Percentiles rank a stretch among this genome's conserved stretches.
Evolutionary conservation across 352 stramenopile genomes (phyloP).

Genomic region (Phytopythium ostracodes): DNA sequence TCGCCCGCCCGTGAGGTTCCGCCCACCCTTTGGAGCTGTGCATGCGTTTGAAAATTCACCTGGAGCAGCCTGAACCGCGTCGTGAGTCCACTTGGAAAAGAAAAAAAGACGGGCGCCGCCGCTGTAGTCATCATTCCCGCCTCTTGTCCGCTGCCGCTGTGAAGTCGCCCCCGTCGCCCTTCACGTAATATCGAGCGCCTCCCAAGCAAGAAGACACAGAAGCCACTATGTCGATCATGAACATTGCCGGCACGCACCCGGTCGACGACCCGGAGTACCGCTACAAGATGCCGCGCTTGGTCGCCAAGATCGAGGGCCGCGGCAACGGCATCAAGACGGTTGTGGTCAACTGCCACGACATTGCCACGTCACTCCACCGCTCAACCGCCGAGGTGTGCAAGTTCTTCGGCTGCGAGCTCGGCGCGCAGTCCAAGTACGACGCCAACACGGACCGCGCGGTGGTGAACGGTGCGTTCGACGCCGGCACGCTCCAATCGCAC

Average conservation of each 20-base stretch:
- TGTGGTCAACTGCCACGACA: conserved; percentile 96
- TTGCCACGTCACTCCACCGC: conserved; percentile 93
- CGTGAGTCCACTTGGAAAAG: conserved; percentile 68
- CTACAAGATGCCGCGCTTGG: conserved; percentile 98
- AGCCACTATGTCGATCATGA: conserved; percentile 83
- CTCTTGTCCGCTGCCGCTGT: conserved; percentile 11
- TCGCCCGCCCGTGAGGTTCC: conserved; percentile 8
- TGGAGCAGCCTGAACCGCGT: conserved; percentile 71
- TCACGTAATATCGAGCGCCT: conserved; percentile 20
- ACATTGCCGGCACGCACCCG: conserved; percentile 86
- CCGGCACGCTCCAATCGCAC: conserved; percentile 92
- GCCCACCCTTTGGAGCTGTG: conserved; percentile 47
- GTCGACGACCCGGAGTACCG: conserved; percentile 95
- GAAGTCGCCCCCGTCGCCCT: conserved; percentile 23
- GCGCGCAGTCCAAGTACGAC: conserved; percentile 97
- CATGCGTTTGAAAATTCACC: conserved; percentile 87
- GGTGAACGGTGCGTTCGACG: conserved; percentile 96
- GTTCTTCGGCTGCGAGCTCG: conserved; percentile 99
- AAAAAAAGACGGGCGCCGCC: conserved; percentile 52
- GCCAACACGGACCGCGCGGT: conserved; percentile 94
- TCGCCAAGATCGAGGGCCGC: conserved; percentile 97
- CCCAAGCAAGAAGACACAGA: conserved; percentile 9
- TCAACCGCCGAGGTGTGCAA: conserved; percentile 96
- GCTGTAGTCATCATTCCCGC: conserved; percentile 36
- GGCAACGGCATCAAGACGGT: conserved; percentile 99